Base-by-base conservation (phyloP, 176 grass and related monocot genomes). In the Phragmites australis region DNA sequence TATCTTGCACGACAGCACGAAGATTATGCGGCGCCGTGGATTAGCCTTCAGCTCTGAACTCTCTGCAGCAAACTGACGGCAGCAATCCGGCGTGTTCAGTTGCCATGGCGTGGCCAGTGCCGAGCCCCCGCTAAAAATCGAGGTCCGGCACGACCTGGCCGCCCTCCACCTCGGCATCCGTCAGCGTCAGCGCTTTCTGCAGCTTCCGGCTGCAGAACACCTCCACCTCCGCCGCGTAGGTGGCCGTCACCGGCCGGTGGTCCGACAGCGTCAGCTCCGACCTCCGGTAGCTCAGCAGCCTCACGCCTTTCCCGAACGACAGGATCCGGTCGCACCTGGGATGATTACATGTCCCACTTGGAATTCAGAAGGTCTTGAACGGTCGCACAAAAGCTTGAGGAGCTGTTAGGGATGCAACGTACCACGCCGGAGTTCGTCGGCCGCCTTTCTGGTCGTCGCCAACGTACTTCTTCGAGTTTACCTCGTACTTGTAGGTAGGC, bases 401-500 rank as follows among this genome's bases (percentile, higher is more conserved):
- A 26, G 5, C 5, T 72, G 31, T 47, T 12, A 17, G 47, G 13
- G 15, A 17, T 17, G 12, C 29, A 43, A 30, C 78, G 41, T 93
- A 90, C 96, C 96, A 94, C 68, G 92, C 96, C 50, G 96, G 92
- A 67, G 86, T 88, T 88, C 96, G 82, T 27, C 83, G 85, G 26
- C 92, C 84, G 5, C 88, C 90, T 17, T 46, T 93, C 17, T 82
- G 87, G 72, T 97, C 89, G 72, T 97, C 89, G 83, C 65, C 84
- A 67, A 89, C 65, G 81, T 93, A 98, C 59, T 89, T 94, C 1
- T 39, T 61, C 8, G 90, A 94, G 70, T 87, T 70, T 8, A 89
- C 6, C 65, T 84, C 90, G 57, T 94, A 94, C 85, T 94, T 98
- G 82, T 94, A 98, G 13, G 95, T 98, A 9, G 95, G 95, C 44